Evolutionary conservation across 129 eudicot species (phyloP), one percentile per base, ranked within the genome.

Genomic region (Deinandra increscens): DNA sequence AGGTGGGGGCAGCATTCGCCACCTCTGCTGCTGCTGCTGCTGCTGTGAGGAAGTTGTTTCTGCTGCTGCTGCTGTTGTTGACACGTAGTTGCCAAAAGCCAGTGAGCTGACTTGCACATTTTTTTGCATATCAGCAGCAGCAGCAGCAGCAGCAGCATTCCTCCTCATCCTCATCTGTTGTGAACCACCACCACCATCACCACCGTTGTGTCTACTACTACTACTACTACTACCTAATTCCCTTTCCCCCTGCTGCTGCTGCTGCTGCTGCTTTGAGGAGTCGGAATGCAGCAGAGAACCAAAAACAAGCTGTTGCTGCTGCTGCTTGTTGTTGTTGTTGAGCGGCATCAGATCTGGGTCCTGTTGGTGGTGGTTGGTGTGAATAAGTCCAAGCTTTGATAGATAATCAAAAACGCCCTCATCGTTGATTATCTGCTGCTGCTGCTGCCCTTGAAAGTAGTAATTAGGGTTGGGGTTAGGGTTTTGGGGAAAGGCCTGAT

Each of bases 1-100:
- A 0, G 96, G 95, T 4, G 98, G 95, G 0, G 82, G 85, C 18
- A 54, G 85, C 18, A 54, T 64, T 33, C 68, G 72, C 67, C 78
- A 65, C 39, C 38, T 66, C 18, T 71, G 60, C 61, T 64, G 71
- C 42, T 64, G 78, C n/a, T n/a, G n/a, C n/a, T n/a, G n/a, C n/a
- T n/a, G n/a, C n/a, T n/a, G n/a, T n/a, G n/a, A n/a, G 14, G 72
- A 79, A 46, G 39, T 45, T 14, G 60, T 26, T 50, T 67, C 79
- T 36, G 78, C n/a, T n/a, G n/a, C n/a, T n/a, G n/a, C n/a, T n/a
- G n/a, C n/a, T n/a, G n/a, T n/a, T 36, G 26, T 42, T 17, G 83
- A 20, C 53, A 74, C 68, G 13, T 48, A 74, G 79, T 41, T 81
- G 76, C 76, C 78, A 50, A 80, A 80, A 18, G 31, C 50, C 48